These are phyloP conservation scores for Trypanosomatidae sp. DNA, from an alignment of 208 protist species.

Conservation along the genomic window DNA sequence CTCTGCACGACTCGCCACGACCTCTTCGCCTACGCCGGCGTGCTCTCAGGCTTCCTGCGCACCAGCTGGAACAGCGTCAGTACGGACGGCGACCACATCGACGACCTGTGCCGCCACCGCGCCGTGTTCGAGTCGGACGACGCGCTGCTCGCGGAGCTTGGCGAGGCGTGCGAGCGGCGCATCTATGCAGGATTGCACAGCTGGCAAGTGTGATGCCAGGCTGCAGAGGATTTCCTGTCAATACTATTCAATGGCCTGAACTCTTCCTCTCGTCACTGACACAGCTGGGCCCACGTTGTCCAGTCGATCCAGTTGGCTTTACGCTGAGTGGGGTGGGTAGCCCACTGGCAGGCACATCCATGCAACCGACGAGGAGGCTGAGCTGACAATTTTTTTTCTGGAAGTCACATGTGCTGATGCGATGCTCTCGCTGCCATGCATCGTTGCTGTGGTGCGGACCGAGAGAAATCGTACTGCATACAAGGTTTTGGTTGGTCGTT, in stretches of 20 bases:
- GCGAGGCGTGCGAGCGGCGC: conserved; percentile 22
- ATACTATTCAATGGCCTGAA: conserved; percentile 14
- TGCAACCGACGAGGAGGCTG: background rate
- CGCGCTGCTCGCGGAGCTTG: conserved; percentile 25
- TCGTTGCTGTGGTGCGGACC: background rate
- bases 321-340: background rate
- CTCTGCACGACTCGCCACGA: conserved; percentile 24
- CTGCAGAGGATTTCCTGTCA: conserved; percentile 26
- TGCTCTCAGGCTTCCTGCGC: conserved; percentile 35
- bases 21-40: conserved; percentile 28
- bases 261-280: background rate
- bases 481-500: background rate
- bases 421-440: background rate
- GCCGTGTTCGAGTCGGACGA: conserved; percentile 25
- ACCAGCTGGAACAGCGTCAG: conserved; percentile 12
- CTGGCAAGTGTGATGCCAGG: conserved; percentile 40
- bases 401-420: background rate
- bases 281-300: background rate
- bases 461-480: background rate
- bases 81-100: conserved; percentile 24
- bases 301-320: background rate
- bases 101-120: conserved; percentile 10
- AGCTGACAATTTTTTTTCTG: background rate
- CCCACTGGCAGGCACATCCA: background rate
- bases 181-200: conserved; percentile 33